Conservation (phyloP, 1,284 basidiomycete genomes). For the Cutaneotrichosporon cutaneum region DNA sequence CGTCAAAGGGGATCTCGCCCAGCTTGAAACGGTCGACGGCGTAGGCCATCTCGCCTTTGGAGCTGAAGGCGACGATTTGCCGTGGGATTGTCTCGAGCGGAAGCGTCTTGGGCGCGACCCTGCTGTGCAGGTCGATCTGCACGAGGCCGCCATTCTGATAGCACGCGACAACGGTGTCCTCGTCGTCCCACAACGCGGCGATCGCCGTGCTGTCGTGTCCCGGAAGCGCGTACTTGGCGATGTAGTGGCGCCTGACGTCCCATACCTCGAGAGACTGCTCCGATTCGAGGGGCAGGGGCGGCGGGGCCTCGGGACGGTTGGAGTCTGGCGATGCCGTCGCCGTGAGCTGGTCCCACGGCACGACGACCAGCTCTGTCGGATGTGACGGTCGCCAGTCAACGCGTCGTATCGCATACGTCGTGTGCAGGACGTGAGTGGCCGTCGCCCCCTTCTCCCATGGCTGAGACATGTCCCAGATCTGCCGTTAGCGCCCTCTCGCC, state of each 20-base stretch:
- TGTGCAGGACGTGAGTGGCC: constrained; percentile 70
- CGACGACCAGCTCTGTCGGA: constrained; percentile 68
- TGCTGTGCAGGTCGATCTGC: constrained; percentile 64
- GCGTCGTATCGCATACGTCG: constrained; percentile 69
- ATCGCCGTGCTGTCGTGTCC: constrained; percentile 34
- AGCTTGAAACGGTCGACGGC: constrained; percentile 61
- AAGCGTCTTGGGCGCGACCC: constrained; percentile 23
- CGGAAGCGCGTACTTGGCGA: constrained; percentile 73
- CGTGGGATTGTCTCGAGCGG: constrained; percentile 70
- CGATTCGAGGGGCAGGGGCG: constrained; percentile 28
- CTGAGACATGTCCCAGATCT: constrained; percentile 75
- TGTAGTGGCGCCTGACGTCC: constrained; percentile 77
- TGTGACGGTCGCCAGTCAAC: constrained; percentile 76
- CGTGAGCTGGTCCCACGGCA: constrained; percentile 38
- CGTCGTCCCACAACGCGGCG: constrained; percentile 69
- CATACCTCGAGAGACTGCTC: constrained; percentile 68
- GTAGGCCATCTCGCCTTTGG: constrained; percentile 67
- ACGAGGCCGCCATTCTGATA: constrained; percentile 76
- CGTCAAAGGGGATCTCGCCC: constrained; percentile 80
- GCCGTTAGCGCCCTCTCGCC: constrained; percentile 9
- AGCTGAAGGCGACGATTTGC: constrained; percentile 67
- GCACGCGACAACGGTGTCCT: constrained; percentile 70
- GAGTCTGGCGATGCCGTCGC: constrained; percentile 11
- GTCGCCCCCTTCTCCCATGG: constrained; percentile 55
- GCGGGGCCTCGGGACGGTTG: constrained; percentile 18